Evolutionary conservation across 495 filamentous ascomycete genomes (phyloP).

Genomic region (Hyaloscypha hepaticicola): DNA sequence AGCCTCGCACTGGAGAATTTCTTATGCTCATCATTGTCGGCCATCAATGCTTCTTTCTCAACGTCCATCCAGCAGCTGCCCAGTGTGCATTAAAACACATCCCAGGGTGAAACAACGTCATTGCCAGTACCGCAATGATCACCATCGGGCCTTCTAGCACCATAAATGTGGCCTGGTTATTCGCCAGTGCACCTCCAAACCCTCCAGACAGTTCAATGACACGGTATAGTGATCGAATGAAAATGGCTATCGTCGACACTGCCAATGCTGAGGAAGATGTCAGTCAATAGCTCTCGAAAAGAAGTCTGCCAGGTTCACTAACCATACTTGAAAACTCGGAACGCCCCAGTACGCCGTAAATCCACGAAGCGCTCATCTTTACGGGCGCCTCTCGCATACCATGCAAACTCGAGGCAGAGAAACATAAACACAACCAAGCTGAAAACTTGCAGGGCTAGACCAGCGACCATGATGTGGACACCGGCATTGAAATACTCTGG

Average conservation of each 20-base stretch:
- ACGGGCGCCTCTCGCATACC: slow-evolving; percentile 28
- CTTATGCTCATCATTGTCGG: too few relatives aligned
- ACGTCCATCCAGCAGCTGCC: not conserved
- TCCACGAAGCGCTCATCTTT: not conserved
- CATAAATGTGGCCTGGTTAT: slow-evolving; percentile 36
- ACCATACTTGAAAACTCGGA: slow-evolving; percentile 6
- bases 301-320: not conserved
- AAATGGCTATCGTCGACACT: slow-evolving; percentile 22
- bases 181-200: slow-evolving; percentile 29
- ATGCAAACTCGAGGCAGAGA: slow-evolving; percentile 43
- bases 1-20: too few relatives aligned
- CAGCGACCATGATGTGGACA: slow-evolving; percentile 63
- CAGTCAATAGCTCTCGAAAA: not conserved
- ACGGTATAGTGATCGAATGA: slow-evolving; percentile 36
- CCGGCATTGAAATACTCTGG: slow-evolving; percentile 40
- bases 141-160: slow-evolving; percentile 39
- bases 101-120: slow-evolving; percentile 32
- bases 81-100: slow-evolving; percentile 11
- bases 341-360: not conserved
- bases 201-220: slow-evolving; percentile 35
- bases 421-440: slow-evolving; percentile 41
- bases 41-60: not conserved
- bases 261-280: not conserved
- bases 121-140: slow-evolving; percentile 25
- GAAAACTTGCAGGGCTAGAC: slow-evolving; percentile 55